Evolutionary conservation across 192 early-diverging fungal genomes (phyloP).

Genomic region (Bifiguratus adelaidae): DNA sequence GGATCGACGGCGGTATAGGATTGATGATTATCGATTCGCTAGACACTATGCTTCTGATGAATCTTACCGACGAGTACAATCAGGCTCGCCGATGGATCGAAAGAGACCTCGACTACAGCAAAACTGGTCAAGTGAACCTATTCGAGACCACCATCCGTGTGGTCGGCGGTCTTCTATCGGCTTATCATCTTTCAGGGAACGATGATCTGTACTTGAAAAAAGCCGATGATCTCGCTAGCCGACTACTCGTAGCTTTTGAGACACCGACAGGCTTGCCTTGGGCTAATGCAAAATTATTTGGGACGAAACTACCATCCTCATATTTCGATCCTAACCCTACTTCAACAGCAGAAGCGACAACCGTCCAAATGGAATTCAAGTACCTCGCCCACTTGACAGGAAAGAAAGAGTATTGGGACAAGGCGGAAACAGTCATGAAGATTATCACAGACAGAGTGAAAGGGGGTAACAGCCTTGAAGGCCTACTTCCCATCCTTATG

Average conservation of each 20-base stretch:
- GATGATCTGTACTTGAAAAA: conserved; percentile 55
- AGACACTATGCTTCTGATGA: conserved; percentile 78
- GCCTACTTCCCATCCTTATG: conserved; percentile 70
- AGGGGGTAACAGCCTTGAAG: conserved; percentile 31
- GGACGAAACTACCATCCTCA: conserved; percentile 26
- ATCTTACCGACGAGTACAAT: conserved; percentile 58
- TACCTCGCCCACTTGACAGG: conserved; percentile 69
- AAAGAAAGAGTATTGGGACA: conserved; percentile 61
- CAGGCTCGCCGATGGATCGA: conserved; percentile 55
- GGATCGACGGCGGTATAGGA: conserved; percentile 59
- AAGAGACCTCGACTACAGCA: conserved; percentile 48
- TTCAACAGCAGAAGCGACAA: conserved; percentile 69
- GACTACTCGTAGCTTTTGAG: conserved; percentile 60
- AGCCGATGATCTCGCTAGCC: conserved; percentile 65
- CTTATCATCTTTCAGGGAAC: conserved; percentile 64
- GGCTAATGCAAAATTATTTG: conserved; percentile 47
- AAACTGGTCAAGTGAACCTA: conserved; percentile 55
- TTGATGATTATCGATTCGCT: conserved; percentile 79
- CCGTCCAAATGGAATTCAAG: conserved; percentile 82
- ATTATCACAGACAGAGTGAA: conserved; percentile 35
- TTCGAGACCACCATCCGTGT: conserved; percentile 87
- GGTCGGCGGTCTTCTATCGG: conserved; percentile 72
- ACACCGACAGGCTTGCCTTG: conserved; percentile 57
- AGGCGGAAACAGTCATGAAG: conserved; percentile 52
- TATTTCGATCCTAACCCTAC: conserved; percentile 26